A percentile compares a stretch with the other conserved stretches of the same genome.
Conservation (phyloP, 73 alveolate species). For the Paramecium primaurelia region DNA sequence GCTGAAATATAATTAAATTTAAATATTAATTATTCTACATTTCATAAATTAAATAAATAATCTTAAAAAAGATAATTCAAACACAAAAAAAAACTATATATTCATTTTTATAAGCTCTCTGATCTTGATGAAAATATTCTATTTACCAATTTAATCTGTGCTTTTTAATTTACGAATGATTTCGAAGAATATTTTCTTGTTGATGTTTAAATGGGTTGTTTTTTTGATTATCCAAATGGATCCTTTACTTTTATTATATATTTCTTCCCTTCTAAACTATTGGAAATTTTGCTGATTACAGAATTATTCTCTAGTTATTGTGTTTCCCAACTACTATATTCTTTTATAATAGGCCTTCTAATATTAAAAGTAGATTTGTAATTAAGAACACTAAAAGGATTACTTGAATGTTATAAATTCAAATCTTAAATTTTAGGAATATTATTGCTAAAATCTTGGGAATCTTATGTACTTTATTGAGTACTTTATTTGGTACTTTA, state of each 20-base stretch:
- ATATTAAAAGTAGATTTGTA: background rate
- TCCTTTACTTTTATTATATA: slow-evolving; percentile 24
- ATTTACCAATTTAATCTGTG: background rate
- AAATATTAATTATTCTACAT: background rate
- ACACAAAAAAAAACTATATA: background rate
- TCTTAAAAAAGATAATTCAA: background rate
- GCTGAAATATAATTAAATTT: background rate
- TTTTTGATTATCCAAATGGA: slow-evolving; percentile 8
- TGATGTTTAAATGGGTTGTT: background rate
- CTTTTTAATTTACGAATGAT: background rate
- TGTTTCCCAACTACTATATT: background rate
- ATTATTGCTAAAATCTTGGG: background rate
- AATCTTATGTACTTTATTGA: background rate
- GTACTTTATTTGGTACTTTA: background rate
- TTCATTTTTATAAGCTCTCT: background rate
- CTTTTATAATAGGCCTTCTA: background rate
- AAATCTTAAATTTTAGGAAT: background rate
- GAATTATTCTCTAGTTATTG: background rate
- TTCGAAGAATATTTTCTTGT: slow-evolving; percentile 6
- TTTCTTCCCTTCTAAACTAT: background rate
- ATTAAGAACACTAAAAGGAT: background rate
- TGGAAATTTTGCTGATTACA: background rate
- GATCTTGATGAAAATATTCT: slow-evolving; percentile 47
- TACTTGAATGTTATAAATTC: background rate
- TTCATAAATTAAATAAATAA: background rate